Evolutionary conservation across 2,329 filamentous ascomycete genomes (phyloP).

Genomic region (Raffaelea deltoideospora): DNA sequence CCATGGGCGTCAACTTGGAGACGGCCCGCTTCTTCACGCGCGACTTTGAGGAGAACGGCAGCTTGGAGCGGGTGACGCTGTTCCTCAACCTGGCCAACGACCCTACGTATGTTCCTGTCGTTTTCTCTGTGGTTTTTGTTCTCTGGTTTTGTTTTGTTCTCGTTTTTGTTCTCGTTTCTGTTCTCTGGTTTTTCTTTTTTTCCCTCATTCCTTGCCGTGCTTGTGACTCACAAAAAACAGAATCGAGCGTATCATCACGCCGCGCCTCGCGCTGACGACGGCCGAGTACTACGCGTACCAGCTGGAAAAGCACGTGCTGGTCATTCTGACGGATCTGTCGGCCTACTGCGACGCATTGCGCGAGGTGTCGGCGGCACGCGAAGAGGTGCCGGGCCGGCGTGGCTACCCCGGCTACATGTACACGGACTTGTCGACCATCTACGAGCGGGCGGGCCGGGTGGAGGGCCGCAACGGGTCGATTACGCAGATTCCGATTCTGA

Average conservation of each 20-base stretch:
- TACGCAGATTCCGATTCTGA: conserved; percentile 96
- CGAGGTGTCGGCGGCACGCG: conserved; percentile 93
- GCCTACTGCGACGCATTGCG: conserved; percentile 98
- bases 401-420: conserved; percentile 99
- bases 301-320: conserved; percentile 97
- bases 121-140: neutral
- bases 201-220: too few relatives aligned
- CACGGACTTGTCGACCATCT: conserved; percentile 99
- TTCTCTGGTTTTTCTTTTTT: neutral
- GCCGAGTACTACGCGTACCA: conserved; percentile 99
- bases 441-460: conserved; percentile 97
- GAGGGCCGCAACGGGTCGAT: conserved; percentile 95
- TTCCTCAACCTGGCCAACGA: conserved; percentile 99
- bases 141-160: neutral
- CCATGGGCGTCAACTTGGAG: conserved; percentile 99
- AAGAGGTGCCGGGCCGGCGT: conserved; percentile 97
- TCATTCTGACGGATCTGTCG: conserved; percentile 95
- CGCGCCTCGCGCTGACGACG: conserved; percentile 91
- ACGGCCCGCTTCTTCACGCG: conserved; percentile 96
- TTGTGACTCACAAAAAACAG: conserved; percentile 30
- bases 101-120: conserved; percentile 56
- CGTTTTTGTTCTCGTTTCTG: neutral
- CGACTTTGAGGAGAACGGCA: conserved; percentile 98
- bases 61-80: conserved; percentile 88
- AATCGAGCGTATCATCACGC: conserved; percentile 99